A percentile compares a stretch with the other conserved stretches of the same genome.
These are phyloP conservation scores for Arthrocladium fulminans DNA, from an alignment of 2,329 filamentous ascomycete genomes.

Conservation along the genomic window DNA sequence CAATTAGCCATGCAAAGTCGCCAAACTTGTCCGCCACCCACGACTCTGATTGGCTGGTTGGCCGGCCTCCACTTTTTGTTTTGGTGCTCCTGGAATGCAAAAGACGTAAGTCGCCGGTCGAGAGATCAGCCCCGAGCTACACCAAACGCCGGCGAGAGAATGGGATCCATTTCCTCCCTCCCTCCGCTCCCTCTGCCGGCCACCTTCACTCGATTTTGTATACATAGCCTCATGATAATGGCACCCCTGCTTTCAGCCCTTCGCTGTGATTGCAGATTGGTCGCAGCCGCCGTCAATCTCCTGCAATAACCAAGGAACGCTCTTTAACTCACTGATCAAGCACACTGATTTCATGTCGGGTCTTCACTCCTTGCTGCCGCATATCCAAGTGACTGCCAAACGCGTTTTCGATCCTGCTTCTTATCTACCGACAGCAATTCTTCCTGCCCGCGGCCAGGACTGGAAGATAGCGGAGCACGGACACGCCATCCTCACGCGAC, in stretches of 20 bases:
- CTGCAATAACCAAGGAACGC: not conserved
- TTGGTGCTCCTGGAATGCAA: not conserved
- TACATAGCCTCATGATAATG: constrained; percentile 2
- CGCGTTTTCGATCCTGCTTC: not conserved
- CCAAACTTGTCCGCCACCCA: not conserved
- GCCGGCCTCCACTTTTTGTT: not conserved
- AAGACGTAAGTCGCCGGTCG: too few relatives aligned
- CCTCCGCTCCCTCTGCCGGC: not conserved
- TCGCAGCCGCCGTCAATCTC: too few relatives aligned
- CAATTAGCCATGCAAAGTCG: not conserved
- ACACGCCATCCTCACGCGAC: not conserved
- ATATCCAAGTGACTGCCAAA: not conserved
- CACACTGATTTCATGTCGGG: not conserved
- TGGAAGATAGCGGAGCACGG: not conserved
- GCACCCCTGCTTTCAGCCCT: not conserved
- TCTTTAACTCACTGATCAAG: not conserved
- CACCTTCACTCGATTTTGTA: constrained; percentile 1
- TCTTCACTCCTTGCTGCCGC: not conserved
- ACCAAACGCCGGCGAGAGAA: not conserved
- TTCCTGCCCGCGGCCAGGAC: not conserved
- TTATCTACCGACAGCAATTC: not conserved
- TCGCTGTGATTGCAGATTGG: not conserved
- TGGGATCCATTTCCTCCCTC: not conserved
- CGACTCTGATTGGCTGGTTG: not conserved
- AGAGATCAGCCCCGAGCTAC: not conserved